phyloP scores from a whole-genome alignment of 192 early-diverging fungal genomes.

The Pecoramyces ruminantium region DNA sequence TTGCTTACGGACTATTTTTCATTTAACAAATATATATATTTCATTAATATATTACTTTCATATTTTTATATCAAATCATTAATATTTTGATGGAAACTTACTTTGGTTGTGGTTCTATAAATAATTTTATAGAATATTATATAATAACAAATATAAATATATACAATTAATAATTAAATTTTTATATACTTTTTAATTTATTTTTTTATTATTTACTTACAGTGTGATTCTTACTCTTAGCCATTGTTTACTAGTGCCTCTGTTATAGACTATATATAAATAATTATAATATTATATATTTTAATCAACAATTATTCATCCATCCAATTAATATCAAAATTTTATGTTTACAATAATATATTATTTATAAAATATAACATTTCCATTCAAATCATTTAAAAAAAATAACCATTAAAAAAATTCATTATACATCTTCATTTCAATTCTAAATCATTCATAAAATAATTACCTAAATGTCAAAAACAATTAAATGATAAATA shows the following conservation, averaged over 20 bases:
- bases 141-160: no score
- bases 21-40: neutral
- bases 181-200: no score
- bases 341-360: no score
- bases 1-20: conserved; percentile 59
- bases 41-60: no score
- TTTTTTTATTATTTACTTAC: neutral
- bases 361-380: no score
- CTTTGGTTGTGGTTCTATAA: conserved; percentile 92
- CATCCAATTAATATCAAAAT: neutral
- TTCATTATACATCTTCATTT: no score
- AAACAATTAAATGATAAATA: neutral
- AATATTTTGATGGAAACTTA: conserved; percentile 19
- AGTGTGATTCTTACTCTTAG: conserved; percentile 98
- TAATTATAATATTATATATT: no score
- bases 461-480: neutral
- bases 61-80: no score
- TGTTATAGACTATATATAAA: neutral
- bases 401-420: no score
- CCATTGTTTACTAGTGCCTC: conserved; percentile 21
- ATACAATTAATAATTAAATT: no score
- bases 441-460: no score
- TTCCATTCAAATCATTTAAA: no score
- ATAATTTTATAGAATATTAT: neutral
- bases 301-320: neutral